These are phyloP conservation scores for Cyclanthera cordifolia DNA, from an alignment of 306 rosid genomes.

Conservation along the genomic window DNA sequence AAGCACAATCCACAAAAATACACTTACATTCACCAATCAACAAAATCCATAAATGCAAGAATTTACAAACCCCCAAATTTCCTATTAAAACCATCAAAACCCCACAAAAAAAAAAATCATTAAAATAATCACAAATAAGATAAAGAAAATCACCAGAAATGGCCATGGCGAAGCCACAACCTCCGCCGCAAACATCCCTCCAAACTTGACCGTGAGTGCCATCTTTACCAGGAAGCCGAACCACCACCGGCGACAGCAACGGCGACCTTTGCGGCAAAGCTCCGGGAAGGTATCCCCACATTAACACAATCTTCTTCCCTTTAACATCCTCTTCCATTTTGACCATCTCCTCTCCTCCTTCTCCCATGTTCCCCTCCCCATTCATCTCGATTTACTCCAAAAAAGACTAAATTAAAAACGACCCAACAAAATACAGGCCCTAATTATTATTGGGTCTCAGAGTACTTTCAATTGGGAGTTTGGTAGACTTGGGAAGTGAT, in stretches of 20 bases:
- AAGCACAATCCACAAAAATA: not conserved
- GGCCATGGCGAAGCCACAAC: conserved; percentile 96
- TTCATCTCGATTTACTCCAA: conserved; percentile 27
- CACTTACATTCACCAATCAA: not conserved
- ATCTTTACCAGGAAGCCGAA: conserved; percentile 28
- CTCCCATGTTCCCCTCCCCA: conserved; percentile 27
- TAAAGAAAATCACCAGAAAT: conserved; percentile 45
- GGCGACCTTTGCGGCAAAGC: conserved; percentile 84
- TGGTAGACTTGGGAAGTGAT: conserved; percentile 15
- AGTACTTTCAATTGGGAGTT: not conserved
- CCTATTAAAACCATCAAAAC: not conserved
- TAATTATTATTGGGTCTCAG: not conserved
- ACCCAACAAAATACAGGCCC: not conserved
- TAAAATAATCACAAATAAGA: not conserved
- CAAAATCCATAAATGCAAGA: not conserved
- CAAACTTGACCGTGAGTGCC: conserved; percentile 25
- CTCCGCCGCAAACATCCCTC: conserved; percentile 76
- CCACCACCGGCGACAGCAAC: conserved; percentile 42
- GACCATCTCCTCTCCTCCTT: conserved; percentile 20
- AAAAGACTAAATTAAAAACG: not conserved
- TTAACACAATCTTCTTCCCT: conserved; percentile 34
- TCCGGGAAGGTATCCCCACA: conserved; percentile 96
- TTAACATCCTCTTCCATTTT: conserved; percentile 25
- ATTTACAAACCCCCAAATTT: not conserved
- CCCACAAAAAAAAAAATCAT: not conserved